These are phyloP conservation scores for Nematocida homosporus DNA, from an alignment of 371 early-diverging fungal species.

Conservation along the genomic window DNA sequence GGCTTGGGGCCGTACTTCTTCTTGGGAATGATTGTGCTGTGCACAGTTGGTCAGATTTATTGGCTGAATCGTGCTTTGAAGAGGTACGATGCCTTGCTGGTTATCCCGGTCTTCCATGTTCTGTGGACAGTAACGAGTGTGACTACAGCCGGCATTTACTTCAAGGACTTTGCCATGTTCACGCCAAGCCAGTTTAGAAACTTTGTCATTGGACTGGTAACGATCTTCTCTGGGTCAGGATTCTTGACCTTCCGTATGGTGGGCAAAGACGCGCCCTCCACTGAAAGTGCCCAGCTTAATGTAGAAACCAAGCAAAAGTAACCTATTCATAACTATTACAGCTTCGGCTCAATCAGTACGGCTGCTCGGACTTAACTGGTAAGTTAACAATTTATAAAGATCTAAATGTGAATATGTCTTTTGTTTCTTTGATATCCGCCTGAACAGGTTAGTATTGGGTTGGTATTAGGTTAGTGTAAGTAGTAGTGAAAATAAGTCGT, in stretches of 20 bases:
- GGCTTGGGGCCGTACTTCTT: slow-evolving; percentile 72
- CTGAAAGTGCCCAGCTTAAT: slow-evolving; percentile 11
- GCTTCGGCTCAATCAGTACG: no score
- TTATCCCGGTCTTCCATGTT: slow-evolving; percentile 77
- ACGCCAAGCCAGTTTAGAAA: slow-evolving; percentile 71
- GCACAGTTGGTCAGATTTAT: slow-evolving; percentile 75
- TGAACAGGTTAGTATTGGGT: no score
- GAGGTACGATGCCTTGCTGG: slow-evolving; percentile 77
- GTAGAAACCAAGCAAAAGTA: slow-evolving; percentile 54
- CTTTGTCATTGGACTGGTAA: slow-evolving; percentile 72
- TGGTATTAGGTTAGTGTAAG: no score
- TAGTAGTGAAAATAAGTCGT: no score
- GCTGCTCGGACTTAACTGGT: no score
- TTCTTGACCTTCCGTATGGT: slow-evolving; percentile 65
- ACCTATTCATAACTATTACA: neutral
- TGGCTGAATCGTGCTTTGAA: slow-evolving; percentile 77
- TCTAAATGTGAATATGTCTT: no score
- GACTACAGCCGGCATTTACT: slow-evolving; percentile 77
- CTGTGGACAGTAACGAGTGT: slow-evolving; percentile 75
- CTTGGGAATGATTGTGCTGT: slow-evolving; percentile 71
- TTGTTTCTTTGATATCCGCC: no score
- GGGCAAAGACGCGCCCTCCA: slow-evolving; percentile 45
- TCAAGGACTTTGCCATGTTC: slow-evolving; percentile 74
- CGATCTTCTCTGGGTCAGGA: slow-evolving; percentile 75
- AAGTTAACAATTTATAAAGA: no score